Conservation (phyloP, 2,329 filamentous ascomycete genomes). For the Massarina eburnea region DNA sequence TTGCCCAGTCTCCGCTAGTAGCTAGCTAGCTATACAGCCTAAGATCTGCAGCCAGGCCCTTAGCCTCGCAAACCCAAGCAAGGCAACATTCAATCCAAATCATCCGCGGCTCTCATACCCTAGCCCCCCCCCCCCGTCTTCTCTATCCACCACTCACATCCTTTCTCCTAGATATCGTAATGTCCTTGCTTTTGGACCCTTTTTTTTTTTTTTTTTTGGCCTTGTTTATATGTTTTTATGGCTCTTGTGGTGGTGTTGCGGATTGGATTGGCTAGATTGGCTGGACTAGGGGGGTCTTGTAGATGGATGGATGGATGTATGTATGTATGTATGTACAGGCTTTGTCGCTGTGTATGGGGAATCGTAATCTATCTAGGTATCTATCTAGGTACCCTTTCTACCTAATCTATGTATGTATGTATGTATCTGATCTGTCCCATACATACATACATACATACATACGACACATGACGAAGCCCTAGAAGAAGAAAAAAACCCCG, state of each 20-base stretch:
- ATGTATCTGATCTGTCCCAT: too few relatives aligned
- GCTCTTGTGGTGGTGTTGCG: neutral
- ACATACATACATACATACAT: too few relatives aligned
- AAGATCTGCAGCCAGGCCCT: constrained; percentile 29
- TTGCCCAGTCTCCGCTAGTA: constrained; percentile 22
- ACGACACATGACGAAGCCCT: too few relatives aligned
- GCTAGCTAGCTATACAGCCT: constrained; percentile 36
- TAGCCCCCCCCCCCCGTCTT: constrained; percentile 6
- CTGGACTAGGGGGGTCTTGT: too few relatives aligned
- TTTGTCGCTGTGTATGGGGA: too few relatives aligned
- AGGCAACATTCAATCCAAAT: constrained; percentile 8
- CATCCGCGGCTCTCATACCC: constrained; percentile 18
- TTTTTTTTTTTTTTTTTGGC: too few relatives aligned
- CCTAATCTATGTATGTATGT: neutral
- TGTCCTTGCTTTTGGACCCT: neutral
- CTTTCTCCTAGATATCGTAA: neutral
- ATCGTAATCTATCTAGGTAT: too few relatives aligned
- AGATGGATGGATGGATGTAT: too few relatives aligned
- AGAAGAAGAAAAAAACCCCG: neutral
- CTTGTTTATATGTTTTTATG: neutral
- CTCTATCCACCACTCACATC: constrained; percentile 1
- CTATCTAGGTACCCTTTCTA: too few relatives aligned
- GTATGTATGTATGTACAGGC: too few relatives aligned
- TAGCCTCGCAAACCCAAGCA: neutral
- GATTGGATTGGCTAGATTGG: too few relatives aligned